Base-by-base conservation (phyloP, 352 stramenopile species). In the Elongisporangium undulatum region DNA sequence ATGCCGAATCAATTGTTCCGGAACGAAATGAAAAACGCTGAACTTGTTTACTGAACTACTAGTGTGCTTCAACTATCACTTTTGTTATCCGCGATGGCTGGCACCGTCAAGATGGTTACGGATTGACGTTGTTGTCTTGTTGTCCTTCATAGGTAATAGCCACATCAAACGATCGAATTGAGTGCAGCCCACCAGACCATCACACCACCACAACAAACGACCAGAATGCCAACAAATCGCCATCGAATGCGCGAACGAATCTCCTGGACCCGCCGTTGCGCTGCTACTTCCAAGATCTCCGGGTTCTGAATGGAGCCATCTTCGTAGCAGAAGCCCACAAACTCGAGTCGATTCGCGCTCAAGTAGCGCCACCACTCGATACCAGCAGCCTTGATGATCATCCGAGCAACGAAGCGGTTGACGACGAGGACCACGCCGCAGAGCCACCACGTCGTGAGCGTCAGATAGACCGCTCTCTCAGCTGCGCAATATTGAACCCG, bases 401-500 rank as follows among this genome's bases (percentile, higher is more conserved):
- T 81, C 16, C 68, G 67, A 39, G 69, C 60, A 4, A 61, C 61
- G 20, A 89, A 79, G 7, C 79, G 75, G 56, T 74, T 79, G 19
- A 68, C 62, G 2, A 79, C 23, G 39, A 74, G 68, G 9, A 88
- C 45, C n/a, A 86, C 64, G 9, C 79, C 24, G 16, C 88, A 29
- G 12, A 90, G 68, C 82, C 81, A 89, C 80, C 81, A 92, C 20
- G 74, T 87, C 19, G 78, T 59, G 50, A 74, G 23, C 9, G 64
- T 71, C 55, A 92, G 63, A 56, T 92, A 92, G 22, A 90, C 54
- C n/a, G 64, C 67, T 49, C 78, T 72, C 58, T 92, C 82, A 16
- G 77, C 64, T 20, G 72, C 68, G 52, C 82, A 92, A 4, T 69
- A 55, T 12, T 87, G 75, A 2, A 20, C 55, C 21, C 72, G 68